These are phyloP conservation scores for Botrytis sinoallii DNA, from an alignment of 2,329 filamentous ascomycete genomes.

Conservation along the genomic window DNA sequence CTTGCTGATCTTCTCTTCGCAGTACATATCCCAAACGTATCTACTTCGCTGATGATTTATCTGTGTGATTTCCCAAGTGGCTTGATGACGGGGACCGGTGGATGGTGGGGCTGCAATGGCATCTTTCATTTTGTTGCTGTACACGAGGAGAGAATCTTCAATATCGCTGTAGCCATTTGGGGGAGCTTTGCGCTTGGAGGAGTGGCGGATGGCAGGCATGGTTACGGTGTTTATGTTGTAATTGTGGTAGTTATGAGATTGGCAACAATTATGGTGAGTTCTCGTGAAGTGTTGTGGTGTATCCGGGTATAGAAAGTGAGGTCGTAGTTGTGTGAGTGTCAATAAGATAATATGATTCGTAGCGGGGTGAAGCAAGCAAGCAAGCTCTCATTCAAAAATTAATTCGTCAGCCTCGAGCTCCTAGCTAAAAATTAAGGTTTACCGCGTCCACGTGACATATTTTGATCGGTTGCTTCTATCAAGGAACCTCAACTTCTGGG, in stretches of 20 bases:
- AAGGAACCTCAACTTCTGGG: constrained; percentile 16
- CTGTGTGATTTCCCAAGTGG: constrained; percentile 95
- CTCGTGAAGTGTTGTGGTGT: not conserved
- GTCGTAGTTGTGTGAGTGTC: not conserved
- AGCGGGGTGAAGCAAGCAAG: constrained; percentile 15
- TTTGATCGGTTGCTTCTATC: constrained; percentile 14
- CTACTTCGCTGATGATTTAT: constrained; percentile 88
- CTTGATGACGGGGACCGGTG: constrained; percentile 81
- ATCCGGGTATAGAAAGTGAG: not conserved
- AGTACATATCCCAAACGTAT: constrained; percentile 97
- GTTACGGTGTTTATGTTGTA: constrained; percentile 16
- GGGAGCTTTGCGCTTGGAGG: constrained; percentile 75
- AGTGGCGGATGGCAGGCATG: constrained; percentile 76
- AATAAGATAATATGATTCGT: not conserved
- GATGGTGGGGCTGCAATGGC: constrained; percentile 84
- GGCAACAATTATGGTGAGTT: not conserved
- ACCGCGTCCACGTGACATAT: not conserved
- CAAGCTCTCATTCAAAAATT: constrained; percentile 5
- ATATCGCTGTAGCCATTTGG: constrained; percentile 86
- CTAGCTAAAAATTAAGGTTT: constrained; percentile 7
- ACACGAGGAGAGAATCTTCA: constrained; percentile 81
- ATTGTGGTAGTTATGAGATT: not conserved
- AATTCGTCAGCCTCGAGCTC: constrained; percentile 22
- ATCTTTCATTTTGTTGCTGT: constrained; percentile 89
- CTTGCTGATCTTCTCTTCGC: constrained; percentile 91